A percentile compares a stretch with the other conserved stretches of the same genome.
Conservation (phyloP, 2,329 filamentous ascomycete genomes). For the Nannizziopsis arthrosporioides region DNA sequence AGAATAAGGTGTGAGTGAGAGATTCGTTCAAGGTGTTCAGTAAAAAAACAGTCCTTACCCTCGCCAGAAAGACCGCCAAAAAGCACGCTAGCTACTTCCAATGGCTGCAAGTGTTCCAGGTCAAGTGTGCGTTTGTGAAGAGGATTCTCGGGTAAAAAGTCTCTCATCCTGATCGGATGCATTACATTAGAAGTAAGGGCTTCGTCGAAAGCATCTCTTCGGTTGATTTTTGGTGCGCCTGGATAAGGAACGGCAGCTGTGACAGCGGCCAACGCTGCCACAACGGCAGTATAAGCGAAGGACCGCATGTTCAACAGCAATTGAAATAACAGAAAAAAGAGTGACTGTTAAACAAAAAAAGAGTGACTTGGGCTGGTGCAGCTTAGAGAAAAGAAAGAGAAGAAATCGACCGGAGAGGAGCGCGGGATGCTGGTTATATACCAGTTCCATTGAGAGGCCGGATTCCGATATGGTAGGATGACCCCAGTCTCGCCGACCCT, state of each 20-base stretch:
- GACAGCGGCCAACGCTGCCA: conserved; percentile 9
- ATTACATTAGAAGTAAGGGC: not conserved
- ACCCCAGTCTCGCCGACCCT: not conserved
- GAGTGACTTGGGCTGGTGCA: conserved; percentile 8
- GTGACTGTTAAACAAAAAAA: conserved; percentile 5
- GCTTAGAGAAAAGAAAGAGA: not conserved
- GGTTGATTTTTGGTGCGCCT: not conserved
- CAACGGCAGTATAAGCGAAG: conserved; percentile 7
- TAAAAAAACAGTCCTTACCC: conserved; percentile 1
- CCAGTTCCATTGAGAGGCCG: not conserved
- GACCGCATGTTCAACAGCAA: conserved; percentile 8
- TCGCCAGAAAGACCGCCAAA: conserved; percentile 21
- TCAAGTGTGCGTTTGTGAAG: conserved; percentile 14
- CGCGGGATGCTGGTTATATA: conserved; percentile 2
- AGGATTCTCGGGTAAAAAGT: conserved; percentile 5
- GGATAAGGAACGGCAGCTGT: conserved; percentile 9
- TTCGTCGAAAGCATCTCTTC: not conserved
- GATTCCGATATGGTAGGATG: not conserved
- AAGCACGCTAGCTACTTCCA: conserved; percentile 18
- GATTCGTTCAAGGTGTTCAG: not conserved
- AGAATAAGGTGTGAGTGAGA: not conserved
- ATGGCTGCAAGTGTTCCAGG: conserved; percentile 18
- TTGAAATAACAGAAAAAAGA: not conserved
- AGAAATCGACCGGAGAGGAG: not conserved
- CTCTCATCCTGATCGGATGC: conserved; percentile 4